Evolutionary conservation across 2,329 filamentous ascomycete species (phyloP).

Genomic region (Neoarthrinium moseri): DNA sequence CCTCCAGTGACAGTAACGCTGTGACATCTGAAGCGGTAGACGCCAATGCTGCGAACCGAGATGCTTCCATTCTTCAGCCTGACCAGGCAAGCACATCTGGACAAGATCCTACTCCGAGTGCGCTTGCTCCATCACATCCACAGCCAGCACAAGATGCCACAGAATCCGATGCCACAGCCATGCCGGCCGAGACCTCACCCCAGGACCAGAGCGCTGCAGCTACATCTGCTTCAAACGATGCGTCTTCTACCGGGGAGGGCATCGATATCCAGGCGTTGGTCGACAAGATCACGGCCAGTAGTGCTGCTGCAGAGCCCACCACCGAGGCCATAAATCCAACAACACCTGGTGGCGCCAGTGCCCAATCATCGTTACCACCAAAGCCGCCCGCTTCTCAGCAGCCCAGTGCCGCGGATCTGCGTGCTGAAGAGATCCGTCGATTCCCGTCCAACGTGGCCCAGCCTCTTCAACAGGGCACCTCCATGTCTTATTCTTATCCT

Average conservation of each 20-base stretch:
- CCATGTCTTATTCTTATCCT: slow-evolving; percentile 31
- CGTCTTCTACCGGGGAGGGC: slow-evolving; percentile 10
- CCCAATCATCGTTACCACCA: slow-evolving; percentile 42
- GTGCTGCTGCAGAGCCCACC: slow-evolving; percentile 24
- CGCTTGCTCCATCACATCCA: background rate
- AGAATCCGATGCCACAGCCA: background rate
- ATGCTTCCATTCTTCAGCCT: too few relatives aligned
- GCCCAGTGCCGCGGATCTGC: slow-evolving; percentile 31
- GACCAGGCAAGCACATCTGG: too few relatives aligned
- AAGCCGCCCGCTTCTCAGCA: slow-evolving; percentile 42
- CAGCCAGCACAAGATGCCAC: background rate
- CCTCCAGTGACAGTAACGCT: too few relatives aligned
- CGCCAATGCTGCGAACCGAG: too few relatives aligned
- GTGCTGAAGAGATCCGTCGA: slow-evolving; percentile 20
- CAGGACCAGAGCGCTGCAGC: slow-evolving; percentile 24
- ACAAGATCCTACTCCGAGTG: too few relatives aligned
- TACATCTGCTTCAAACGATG: slow-evolving; percentile 28
- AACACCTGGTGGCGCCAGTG: too few relatives aligned
- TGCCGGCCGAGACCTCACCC: background rate
- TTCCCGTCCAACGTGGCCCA: slow-evolving; percentile 25
- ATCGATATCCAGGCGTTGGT: slow-evolving; percentile 26
- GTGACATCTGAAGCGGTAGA: too few relatives aligned
- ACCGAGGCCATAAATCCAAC: slow-evolving; percentile 23
- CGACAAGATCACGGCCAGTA: slow-evolving; percentile 24
- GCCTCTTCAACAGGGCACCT: slow-evolving; percentile 30